These are phyloP conservation scores for Darksidea phi DNA, from an alignment of 495 filamentous ascomycete species.

Conservation along the genomic window DNA sequence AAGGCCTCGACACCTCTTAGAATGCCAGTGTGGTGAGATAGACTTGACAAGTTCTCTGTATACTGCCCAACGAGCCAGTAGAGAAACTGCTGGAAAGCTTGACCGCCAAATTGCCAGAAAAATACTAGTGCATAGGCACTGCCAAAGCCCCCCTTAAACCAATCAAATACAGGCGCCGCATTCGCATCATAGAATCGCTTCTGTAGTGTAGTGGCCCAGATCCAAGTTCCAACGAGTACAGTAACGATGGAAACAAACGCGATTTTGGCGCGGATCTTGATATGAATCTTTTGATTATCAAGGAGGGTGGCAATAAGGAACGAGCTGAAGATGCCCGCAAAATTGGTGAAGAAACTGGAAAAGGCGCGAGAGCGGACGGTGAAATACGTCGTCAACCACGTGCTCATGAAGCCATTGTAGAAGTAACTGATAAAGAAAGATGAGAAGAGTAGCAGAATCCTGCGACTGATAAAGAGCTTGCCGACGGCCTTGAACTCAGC, in stretches of 20 bases:
- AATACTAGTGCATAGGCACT: slow-evolving; percentile 40
- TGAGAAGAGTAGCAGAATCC: slow-evolving; percentile 39
- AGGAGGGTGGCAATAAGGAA: slow-evolving; percentile 39
- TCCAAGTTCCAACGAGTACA: slow-evolving; percentile 40
- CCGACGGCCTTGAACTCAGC: slow-evolving; percentile 39
- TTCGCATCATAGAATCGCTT: slow-evolving; percentile 37
- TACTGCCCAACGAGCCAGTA: slow-evolving; percentile 43
- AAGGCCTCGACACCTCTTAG: slow-evolving; percentile 40
- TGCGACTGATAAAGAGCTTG: slow-evolving; percentile 27
- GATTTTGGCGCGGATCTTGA: slow-evolving; percentile 37
- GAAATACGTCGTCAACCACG: slow-evolving; percentile 42
- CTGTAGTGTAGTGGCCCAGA: slow-evolving; percentile 39
- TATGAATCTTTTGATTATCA: slow-evolving; percentile 36
- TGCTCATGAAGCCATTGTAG: slow-evolving; percentile 43
- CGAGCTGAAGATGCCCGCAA: slow-evolving; percentile 42
- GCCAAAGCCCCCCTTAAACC: slow-evolving; percentile 40
- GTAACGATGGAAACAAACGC: slow-evolving; percentile 36
- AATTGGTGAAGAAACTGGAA: slow-evolving; percentile 37
- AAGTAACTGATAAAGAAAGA: slow-evolving; percentile 44
- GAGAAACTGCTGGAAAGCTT: slow-evolving; percentile 42
- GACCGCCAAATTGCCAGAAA: slow-evolving; percentile 43
- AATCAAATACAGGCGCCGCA: slow-evolving; percentile 37
- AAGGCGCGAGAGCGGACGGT: slow-evolving; percentile 39
- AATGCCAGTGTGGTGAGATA: slow-evolving; percentile 40
- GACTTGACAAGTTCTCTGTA: slow-evolving; percentile 36